phyloP scores from a whole-genome alignment of 352 stramenopile genomes.

The Aphanomyces euteiches region DNA sequence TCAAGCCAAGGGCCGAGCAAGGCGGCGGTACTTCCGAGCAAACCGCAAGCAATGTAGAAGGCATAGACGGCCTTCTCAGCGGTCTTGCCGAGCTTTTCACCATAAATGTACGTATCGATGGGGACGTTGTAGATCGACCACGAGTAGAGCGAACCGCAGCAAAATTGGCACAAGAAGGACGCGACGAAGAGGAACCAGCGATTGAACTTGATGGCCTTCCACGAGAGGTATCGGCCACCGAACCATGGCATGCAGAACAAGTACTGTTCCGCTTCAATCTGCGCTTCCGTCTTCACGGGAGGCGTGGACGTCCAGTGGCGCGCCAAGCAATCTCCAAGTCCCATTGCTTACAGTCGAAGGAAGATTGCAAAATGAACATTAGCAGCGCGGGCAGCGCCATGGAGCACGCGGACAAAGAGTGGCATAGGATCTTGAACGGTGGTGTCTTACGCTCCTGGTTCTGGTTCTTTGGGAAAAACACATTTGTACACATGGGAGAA shows the following conservation, averaged over 20 bases:
- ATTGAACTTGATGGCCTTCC: conserved; percentile 43
- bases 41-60: conserved; percentile 64
- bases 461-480: too few species aligned
- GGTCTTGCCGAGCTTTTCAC: conserved; percentile 34
- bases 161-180: conserved; percentile 62
- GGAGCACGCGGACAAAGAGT: too few species aligned
- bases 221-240: conserved; percentile 48
- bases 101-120: conserved; percentile 52
- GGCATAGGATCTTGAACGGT: too few species aligned
- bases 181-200: conserved; percentile 67
- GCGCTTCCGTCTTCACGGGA: conserved; percentile 42
- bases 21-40: conserved; percentile 54
- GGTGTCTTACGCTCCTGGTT: too few species aligned
- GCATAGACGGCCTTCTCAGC: conserved; percentile 54
- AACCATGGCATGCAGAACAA: conserved; percentile 48
- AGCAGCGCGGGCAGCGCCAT: too few species aligned
- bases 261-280: conserved; percentile 54
- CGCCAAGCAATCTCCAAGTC: conserved; percentile 9
- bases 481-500: too few species aligned
- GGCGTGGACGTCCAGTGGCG: conserved; percentile 48
- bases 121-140: conserved; percentile 70
- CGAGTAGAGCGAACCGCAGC: conserved; percentile 64
- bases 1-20: conserved; percentile 59
- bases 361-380: too few species aligned
- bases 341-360: conserved; percentile 16